Evolutionary conservation across 2,329 filamentous ascomycete species (phyloP), one percentile per base, ranked within the genome.

Genomic region (Pezicula radicicola): DNA sequence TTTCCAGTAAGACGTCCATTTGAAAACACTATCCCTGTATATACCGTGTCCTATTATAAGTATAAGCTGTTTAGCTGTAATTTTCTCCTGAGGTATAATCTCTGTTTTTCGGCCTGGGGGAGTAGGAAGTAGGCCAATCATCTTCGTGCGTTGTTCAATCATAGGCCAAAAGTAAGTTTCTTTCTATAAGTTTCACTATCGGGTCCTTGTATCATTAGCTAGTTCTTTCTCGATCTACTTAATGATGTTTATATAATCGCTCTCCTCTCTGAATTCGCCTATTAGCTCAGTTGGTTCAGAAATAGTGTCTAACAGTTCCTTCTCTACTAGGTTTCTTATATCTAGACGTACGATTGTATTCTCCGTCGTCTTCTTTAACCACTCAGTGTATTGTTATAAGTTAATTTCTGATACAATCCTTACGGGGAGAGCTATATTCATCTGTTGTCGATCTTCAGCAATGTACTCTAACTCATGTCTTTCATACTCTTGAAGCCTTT

Each of bases 101-200:
- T 46, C 9, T 33, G 46, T 46, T 45, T 55, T 56, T 4, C 6
- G 51, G 10, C 53, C 47, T 16, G 50, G 37, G 2, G 45, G 19
- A 18, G 6, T 47, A 49, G 55, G 53, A 46, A 60, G 51, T 46
- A 30, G 49, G n/a, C 57, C 48, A 49, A 58, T 56, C 47, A 58
- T 57, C 45, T 56, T 58, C 2, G 51, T 49, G 12, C 53, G 39
- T 50, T 57, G 43, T 40, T 59, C 25, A 25, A 59, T 57, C 48
- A 59, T 59, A 46, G 43, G 53, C 57, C 47, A 59, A 41, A 30
- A 59, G 40, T 54, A 59, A n/a, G 55, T 57, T 44, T 59, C 52
- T 50, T 57, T 55, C 51, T 28, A 55, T 28, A 57, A 52, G 18
- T 27, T 30, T 2, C 51, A 46, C 1, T 42, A 47, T 46, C 21